Base-by-base conservation (phyloP, 352 stramenopile genomes). In the Phytophthora pisi region DNA sequence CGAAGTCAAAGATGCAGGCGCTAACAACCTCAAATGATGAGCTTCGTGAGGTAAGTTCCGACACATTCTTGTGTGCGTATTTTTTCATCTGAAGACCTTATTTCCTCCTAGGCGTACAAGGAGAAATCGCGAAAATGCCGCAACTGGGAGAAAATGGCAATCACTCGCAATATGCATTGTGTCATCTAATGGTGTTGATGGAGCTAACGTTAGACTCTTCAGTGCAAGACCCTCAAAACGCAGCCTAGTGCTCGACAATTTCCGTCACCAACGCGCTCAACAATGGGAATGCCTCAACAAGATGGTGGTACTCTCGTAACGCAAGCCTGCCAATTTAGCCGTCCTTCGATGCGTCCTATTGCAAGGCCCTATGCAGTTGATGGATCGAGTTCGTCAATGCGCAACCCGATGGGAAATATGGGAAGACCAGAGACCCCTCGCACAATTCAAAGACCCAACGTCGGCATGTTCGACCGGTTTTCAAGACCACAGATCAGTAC, bases 111-210 rank as follows among this genome's bases (percentile, higher is more conserved):
- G 88, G 86, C 88, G 28, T 96, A 94, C 79, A 93, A 94, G 51
- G 88, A 96, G 30, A 96, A 94, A 57, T 88, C 88, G 10, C 64
- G 86, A 49, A 93, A 93, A 75, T 96, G 88, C 66, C 72, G 88
- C 11, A 94, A 93, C 68, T 96, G 86, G 85, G 88, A 96, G 68
- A 96, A 94, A 70, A 93, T 96, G 86, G 88, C 89, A 61, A 51
- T 60, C 16, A 23, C n/a, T 46, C 10, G 24, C 24, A 26, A 26
- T n/a, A 43, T 10, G 36, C 9, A n/a, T 18, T n/a, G 36, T 46
- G 40, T 46, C 5, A 42, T 42, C 3, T 46, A 18, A 20, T 20
- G 16, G 40, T 20, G n/a, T 23, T 16, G 7, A 8, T 23, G 0
- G 16, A 20, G 16, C 5, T 46, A 20, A 46, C 40, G 16, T 20